Evolutionary conservation across 2,329 filamentous ascomycete genomes (phyloP), one percentile per base, ranked within the genome.

Genomic region (Alternaria ethzedia): DNA sequence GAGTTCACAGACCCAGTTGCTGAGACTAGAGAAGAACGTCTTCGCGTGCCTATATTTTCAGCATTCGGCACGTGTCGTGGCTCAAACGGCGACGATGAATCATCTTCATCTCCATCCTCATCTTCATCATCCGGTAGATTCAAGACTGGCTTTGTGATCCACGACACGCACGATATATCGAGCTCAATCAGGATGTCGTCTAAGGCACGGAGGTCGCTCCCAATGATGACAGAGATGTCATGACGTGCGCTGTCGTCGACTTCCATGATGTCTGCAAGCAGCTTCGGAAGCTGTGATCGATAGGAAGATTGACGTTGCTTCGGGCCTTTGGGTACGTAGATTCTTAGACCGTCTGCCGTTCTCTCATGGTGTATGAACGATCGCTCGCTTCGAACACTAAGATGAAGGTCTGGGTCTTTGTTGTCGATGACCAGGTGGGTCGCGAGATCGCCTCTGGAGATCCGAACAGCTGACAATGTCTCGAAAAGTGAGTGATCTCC

Each of bases 81-180:
- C 10, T 11, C 17, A 11, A n/a, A 17, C 8, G 17, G 17, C 8
- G n/a, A 20, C 8, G 41, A 6, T 17, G n/a, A n/a, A 44, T 9
- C 17, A 44, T 44, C 41, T 5, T 44, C 41, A 20, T n/a, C 36
- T 3, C 17, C 36, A 9, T 41, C 36, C 13, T 41, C 36, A 9
- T 41, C 36, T 9, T 41, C 36, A 5, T 21, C 10, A 3, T 44
- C 17, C 6, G 41, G 6, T 44, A 44, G 11, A 17, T 44, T 5
- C 1, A 11, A 12, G 11, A 43, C 32, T 17, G 69, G 69, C 41
- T 63, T 65, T 25, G 64, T 43, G 13, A 74, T 68, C 70, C 71
- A 74, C 11, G 43, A 44, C 4, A 72, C 70, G 2, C 25, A 3
- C 11, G 64, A 26, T 28, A 72, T 68, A 17, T 74, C 70, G n/a